Conservation (phyloP, 2,329 filamentous ascomycete species). For the Cercospora canescens region DNA sequence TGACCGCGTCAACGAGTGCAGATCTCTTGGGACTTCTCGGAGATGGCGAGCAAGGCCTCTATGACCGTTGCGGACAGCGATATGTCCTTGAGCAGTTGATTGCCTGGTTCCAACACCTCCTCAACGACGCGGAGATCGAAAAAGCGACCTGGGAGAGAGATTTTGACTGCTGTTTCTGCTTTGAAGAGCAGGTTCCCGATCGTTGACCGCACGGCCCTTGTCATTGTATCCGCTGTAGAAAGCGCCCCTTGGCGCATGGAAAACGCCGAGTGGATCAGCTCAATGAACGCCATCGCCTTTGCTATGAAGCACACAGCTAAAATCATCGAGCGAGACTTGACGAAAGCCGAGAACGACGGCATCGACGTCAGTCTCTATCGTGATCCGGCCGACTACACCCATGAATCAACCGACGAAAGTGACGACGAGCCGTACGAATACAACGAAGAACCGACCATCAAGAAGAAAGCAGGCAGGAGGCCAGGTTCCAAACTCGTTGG, state of each 20-base stretch:
- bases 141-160: slow-evolving; percentile 2
- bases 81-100: slow-evolving; percentile 8
- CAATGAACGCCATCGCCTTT: slow-evolving; percentile 1
- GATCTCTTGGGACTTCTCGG: background rate
- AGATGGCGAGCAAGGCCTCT: background rate
- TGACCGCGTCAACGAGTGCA: background rate
- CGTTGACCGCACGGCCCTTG: background rate
- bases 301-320: background rate
- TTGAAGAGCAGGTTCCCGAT: background rate
- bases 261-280: background rate
- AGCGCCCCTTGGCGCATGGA: slow-evolving; percentile 9
- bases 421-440: background rate
- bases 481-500: background rate
- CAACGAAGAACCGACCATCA: background rate
- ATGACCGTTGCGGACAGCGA: slow-evolving; percentile 1
- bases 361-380: background rate
- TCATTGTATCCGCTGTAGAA: background rate
- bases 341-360: background rate
- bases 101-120: background rate
- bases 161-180: slow-evolving; percentile 1
- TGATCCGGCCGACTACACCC: background rate
- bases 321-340: background rate
- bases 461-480: background rate
- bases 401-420: background rate
- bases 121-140: background rate